A percentile compares a stretch with the other conserved stretches of the same genome.
Evolutionary conservation across 495 filamentous ascomycete species (phyloP).

Genomic region (Aspergillus mulundensis): DNA sequence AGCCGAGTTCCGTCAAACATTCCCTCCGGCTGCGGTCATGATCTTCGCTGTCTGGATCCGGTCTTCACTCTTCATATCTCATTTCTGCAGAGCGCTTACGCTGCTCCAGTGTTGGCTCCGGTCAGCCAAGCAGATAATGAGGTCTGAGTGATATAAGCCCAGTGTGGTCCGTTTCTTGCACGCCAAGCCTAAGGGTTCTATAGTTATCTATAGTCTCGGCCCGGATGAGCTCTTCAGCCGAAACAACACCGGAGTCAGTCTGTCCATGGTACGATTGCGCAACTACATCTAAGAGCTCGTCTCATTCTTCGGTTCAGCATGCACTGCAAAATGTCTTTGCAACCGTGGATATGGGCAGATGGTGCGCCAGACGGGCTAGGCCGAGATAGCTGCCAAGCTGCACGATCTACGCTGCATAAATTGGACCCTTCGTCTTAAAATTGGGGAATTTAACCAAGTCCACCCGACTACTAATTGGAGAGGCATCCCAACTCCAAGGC

Average conservation of each 20-base stretch:
- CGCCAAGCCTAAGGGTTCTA: not conserved
- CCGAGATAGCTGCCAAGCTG: not conserved
- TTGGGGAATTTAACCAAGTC: too few relatives aligned
- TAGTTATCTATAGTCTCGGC: not conserved
- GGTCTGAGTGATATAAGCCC: not conserved
- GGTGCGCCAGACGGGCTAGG: not conserved
- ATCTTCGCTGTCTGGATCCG: not conserved
- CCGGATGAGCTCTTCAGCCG: not conserved
- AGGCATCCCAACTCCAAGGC: too few relatives aligned
- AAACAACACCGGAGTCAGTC: not conserved
- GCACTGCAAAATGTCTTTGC: not conserved
- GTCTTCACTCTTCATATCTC: not conserved
- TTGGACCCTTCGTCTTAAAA: not conserved
- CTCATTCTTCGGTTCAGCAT: not conserved
- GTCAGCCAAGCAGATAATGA: not conserved
- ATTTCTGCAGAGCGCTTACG: not conserved
- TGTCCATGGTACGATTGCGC: not conserved
- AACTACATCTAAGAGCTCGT: not conserved
- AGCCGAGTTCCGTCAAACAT: constrained; percentile 3
- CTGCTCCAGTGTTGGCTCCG: not conserved
- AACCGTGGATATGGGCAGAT: not conserved
- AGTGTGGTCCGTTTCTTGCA: not conserved
- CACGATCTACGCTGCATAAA: constrained; percentile 2
- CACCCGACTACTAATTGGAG: too few relatives aligned
- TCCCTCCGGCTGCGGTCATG: not conserved